phyloP scores from a whole-genome alignment of 805 yeast species.

The Yamadazyma scolyti region DNA sequence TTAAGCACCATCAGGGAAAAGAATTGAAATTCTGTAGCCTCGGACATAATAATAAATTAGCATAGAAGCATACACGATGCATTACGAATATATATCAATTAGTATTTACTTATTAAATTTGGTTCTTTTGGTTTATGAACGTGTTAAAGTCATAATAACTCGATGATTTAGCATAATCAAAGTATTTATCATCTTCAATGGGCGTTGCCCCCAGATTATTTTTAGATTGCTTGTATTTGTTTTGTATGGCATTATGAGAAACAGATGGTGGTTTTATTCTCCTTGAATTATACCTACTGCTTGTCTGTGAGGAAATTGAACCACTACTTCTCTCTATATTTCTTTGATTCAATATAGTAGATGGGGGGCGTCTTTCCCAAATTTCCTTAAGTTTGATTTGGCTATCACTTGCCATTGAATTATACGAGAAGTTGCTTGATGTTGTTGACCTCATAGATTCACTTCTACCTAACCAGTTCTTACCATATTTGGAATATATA shows the following conservation, averaged over 20 bases:
- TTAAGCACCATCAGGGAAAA: conserved; percentile 6
- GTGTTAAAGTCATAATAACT: conserved; percentile 33
- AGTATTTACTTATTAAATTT: conserved; percentile 1
- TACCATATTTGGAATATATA: conserved; percentile 38
- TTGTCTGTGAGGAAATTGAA: conserved; percentile 6
- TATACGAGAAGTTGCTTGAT: conserved; percentile 15
- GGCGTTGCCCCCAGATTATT: conserved; percentile 2
- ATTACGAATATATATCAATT: too few relatives aligned
- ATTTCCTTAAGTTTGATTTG: conserved; percentile 11
- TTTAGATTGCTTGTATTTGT: conserved; percentile 1
- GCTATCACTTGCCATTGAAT: conserved; percentile 16
- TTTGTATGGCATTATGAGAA: not conserved
- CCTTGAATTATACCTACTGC: conserved; percentile 16
- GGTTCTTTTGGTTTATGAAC: conserved; percentile 28
- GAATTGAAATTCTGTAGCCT: conserved; percentile 1
- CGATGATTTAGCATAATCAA: conserved; percentile 26
- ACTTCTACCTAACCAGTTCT: conserved; percentile 24
- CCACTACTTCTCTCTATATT: conserved; percentile 4
- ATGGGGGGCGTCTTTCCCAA: not conserved
- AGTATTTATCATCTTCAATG: conserved; percentile 20
- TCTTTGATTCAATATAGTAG: conserved; percentile 4
- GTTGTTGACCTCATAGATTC: conserved; percentile 16
- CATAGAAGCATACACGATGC: conserved; percentile 1
- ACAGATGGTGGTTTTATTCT: conserved; percentile 10
- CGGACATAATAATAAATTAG: conserved; percentile 2